Conservation (phyloP, 2,329 filamentous ascomycete genomes). For the Colletotrichum sp. region DNA sequence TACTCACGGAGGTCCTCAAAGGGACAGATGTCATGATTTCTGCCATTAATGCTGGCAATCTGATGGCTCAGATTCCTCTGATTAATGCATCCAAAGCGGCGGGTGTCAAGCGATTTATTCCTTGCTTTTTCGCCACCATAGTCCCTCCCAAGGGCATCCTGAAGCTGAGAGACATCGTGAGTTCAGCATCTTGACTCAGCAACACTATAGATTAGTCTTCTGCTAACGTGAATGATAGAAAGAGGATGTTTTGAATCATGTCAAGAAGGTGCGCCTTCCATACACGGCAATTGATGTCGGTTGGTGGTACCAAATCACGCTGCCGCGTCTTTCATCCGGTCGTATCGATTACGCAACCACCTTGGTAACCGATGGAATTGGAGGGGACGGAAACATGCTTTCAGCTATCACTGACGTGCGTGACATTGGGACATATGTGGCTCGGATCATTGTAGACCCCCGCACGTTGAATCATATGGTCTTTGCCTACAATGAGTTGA, state of each 20-base stretch:
- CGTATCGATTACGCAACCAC: not conserved
- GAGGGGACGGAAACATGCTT: not conserved
- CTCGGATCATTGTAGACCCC: slow-evolving; percentile 53
- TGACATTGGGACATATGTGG: slow-evolving; percentile 56
- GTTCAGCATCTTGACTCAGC: fast-evolving
- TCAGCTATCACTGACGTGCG: not conserved
- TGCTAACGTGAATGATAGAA: not conserved
- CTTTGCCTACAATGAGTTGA: slow-evolving; percentile 50
- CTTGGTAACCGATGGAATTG: not conserved
- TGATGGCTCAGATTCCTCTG: slow-evolving; percentile 48
- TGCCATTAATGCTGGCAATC: slow-evolving; percentile 14
- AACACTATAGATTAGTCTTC: not conserved
- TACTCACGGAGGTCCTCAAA: not conserved
- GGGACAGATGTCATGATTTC: not conserved
- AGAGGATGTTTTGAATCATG: not conserved
- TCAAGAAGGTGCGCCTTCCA: not conserved
- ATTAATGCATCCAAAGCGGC: slow-evolving; percentile 51
- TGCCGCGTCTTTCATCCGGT: not conserved
- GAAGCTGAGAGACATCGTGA: not conserved
- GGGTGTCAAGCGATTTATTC: slow-evolving; percentile 56
- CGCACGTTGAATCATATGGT: slow-evolving; percentile 57
- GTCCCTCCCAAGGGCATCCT: slow-evolving; percentile 30
- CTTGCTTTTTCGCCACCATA: slow-evolving; percentile 52
- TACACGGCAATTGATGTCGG: not conserved
- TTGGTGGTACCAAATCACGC: not conserved